These are phyloP conservation scores for Hirsutella minnesotensis DNA, from an alignment of 2,329 filamentous ascomycete genomes.

Conservation along the genomic window DNA sequence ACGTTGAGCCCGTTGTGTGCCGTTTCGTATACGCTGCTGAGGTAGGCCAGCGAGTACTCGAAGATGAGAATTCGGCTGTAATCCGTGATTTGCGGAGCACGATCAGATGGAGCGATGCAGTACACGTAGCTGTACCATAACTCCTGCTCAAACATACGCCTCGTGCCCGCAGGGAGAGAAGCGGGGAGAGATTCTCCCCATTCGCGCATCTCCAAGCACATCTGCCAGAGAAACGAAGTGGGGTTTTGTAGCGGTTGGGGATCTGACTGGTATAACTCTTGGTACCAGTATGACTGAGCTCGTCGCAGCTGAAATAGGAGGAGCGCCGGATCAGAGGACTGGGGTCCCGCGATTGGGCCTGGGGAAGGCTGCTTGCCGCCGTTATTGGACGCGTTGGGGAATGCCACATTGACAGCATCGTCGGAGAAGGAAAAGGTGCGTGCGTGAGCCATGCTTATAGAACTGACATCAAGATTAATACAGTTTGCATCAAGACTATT, in stretches of 20 bases:
- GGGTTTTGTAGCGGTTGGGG: constrained; percentile 56
- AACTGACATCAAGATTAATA: constrained; percentile 30
- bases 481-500: background rate
- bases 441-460: constrained; percentile 79
- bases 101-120: constrained; percentile 68
- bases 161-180: constrained; percentile 51
- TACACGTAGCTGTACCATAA: constrained; percentile 85
- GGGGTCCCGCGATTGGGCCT: constrained; percentile 30
- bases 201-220: constrained; percentile 62
- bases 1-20: constrained; percentile 46
- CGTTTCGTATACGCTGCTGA: constrained; percentile 60
- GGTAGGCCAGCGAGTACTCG: constrained; percentile 74
- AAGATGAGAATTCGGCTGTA: constrained; percentile 75
- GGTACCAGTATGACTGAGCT: constrained; percentile 82
- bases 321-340: constrained; percentile 56
- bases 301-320: constrained; percentile 75
- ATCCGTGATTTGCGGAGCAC: constrained; percentile 59
- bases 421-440: constrained; percentile 90
- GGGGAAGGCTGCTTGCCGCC: constrained; percentile 29
- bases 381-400: constrained; percentile 45
- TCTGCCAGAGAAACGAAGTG: constrained; percentile 61
- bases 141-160: constrained; percentile 76
- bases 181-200: constrained; percentile 72
- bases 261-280: constrained; percentile 72
- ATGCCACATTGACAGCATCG: constrained; percentile 70